phyloP scores from a whole-genome alignment of 2,329 filamentous ascomycete genomes.

The Pseudocercospora fuligena region DNA sequence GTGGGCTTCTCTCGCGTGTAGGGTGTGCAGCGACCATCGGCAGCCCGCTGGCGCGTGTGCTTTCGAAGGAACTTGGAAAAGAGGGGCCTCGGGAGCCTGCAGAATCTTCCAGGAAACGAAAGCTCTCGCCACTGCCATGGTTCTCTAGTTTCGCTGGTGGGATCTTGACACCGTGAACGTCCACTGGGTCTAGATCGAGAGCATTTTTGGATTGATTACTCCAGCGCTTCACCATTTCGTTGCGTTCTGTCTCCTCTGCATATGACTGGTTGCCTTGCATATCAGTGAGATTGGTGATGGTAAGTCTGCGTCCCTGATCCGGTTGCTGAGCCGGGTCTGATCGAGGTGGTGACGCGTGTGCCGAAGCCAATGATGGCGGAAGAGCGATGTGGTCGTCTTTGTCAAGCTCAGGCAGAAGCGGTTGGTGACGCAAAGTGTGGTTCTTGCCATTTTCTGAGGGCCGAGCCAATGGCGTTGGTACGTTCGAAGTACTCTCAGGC shows the following conservation, averaged over 20 bases:
- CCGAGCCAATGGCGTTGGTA: slow-evolving; percentile 58
- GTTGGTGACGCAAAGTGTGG: slow-evolving; percentile 11
- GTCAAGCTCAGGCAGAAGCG: slow-evolving; percentile 42
- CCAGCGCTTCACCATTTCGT: slow-evolving; percentile 36
- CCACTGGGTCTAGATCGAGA: slow-evolving; percentile 33
- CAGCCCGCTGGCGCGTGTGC: slow-evolving; percentile 28
- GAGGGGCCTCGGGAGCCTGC: slow-evolving; percentile 62
- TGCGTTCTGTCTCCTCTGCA: slow-evolving; percentile 21
- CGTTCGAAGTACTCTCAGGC: slow-evolving; percentile 55
- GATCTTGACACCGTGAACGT: slow-evolving; percentile 35
- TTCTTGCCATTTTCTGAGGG: slow-evolving; percentile 37
- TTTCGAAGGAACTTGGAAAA: slow-evolving; percentile 56
- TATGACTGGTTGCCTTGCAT: slow-evolving; percentile 29
- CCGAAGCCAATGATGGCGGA: slow-evolving; percentile 34
- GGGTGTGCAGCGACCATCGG: slow-evolving; percentile 32
- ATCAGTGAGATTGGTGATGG: slow-evolving; percentile 31
- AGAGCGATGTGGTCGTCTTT: slow-evolving; percentile 32
- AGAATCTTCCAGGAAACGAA: slow-evolving; percentile 67
- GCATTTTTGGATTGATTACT: slow-evolving; percentile 34
- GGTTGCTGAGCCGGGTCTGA: not conserved
- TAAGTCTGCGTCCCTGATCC: slow-evolving; percentile 25
- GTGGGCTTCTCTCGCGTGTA: slow-evolving; percentile 17
- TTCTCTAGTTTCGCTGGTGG: slow-evolving; percentile 47
- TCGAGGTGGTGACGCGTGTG: slow-evolving; percentile 13
- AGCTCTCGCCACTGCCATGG: slow-evolving; percentile 66